Percentiles rank a stretch among this genome's conserved stretches.
phyloP scores from a whole-genome alignment of 768 basidiomycete genomes.

The Chalciporus sphaerocephalus region DNA sequence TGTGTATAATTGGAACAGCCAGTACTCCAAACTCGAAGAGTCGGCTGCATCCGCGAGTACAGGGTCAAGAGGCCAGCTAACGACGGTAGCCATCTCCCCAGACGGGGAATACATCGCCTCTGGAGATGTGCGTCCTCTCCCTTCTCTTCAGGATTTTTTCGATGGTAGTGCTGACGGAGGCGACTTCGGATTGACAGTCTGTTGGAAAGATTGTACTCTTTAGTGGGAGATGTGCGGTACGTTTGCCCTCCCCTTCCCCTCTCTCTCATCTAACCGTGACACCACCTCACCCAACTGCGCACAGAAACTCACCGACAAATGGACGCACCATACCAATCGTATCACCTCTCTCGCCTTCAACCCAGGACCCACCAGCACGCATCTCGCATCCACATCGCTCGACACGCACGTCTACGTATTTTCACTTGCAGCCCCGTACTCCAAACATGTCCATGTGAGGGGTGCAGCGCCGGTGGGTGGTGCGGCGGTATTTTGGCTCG shows the following conservation, averaged over 20 bases:
- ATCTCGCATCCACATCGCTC: slow-evolving; percentile 85
- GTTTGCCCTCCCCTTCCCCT: slow-evolving; percentile 1
- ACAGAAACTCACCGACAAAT: slow-evolving; percentile 66
- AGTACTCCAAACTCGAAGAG: slow-evolving; percentile 46
- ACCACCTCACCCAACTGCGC: not conserved
- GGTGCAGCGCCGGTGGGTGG: slow-evolving; percentile 87
- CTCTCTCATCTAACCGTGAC: not conserved
- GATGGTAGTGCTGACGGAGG: not conserved
- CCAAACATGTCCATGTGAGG: slow-evolving; percentile 72
- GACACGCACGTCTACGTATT: slow-evolving; percentile 92
- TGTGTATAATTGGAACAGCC: slow-evolving; percentile 70
- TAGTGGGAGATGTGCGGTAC: slow-evolving; percentile 61
- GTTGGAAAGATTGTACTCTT: slow-evolving; percentile 78
- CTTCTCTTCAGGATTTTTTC: not conserved
- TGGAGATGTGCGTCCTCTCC: slow-evolving; percentile 68
- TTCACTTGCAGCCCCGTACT: slow-evolving; percentile 62
- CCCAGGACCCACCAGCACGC: slow-evolving; percentile 48
- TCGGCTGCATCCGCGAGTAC: slow-evolving; percentile 58
- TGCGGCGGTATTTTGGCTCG: slow-evolving; percentile 74
- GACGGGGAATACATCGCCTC: slow-evolving; percentile 72
- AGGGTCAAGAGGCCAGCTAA: slow-evolving; percentile 52
- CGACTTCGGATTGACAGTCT: slow-evolving; percentile 43
- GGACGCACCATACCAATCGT: slow-evolving; percentile 84
- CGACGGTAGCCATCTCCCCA: slow-evolving; percentile 73
- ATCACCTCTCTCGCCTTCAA: slow-evolving; percentile 58